phyloP scores from a whole-genome alignment of 805 yeast species.

The Kluyveromyces lactis region DNA sequence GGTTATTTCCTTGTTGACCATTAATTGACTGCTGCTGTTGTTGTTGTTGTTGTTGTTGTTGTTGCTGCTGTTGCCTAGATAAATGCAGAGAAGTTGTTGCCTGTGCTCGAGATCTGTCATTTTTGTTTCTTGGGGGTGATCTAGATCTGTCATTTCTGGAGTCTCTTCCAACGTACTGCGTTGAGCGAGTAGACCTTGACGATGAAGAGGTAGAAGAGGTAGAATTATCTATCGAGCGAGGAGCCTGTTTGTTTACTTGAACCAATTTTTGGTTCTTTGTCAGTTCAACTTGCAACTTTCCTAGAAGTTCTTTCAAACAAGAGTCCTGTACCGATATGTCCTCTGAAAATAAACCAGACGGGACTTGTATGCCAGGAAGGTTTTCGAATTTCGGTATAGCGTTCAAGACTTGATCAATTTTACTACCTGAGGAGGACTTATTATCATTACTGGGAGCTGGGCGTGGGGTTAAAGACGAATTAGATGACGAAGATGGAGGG shows the following conservation, averaged over 20 bases:
- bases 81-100: conserved; percentile 1
- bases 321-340: conserved; percentile 32
- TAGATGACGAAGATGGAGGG: background rate
- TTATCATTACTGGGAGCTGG: conserved; percentile 32
- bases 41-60: conserved; percentile 3
- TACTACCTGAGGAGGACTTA: conserved; percentile 60
- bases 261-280: conserved; percentile 8
- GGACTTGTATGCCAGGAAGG: conserved; percentile 16
- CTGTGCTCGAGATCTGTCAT: conserved; percentile 1
- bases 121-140: conserved; percentile 33
- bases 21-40: conserved; percentile 5
- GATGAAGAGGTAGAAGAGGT: conserved; percentile 2
- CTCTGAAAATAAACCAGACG: conserved; percentile 16
- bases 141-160: conserved; percentile 45
- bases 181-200: conserved; percentile 13
- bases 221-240: background rate
- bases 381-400: conserved; percentile 14
- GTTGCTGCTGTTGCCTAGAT: conserved; percentile 2
- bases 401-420: conserved; percentile 41
- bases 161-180: conserved; percentile 30
- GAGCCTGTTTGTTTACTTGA: background rate
- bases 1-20: conserved; percentile 22
- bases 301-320: conserved; percentile 34
- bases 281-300: conserved; percentile 26
- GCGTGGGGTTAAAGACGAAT: conserved; percentile 17